phyloP scores from a whole-genome alignment of 1,139 yeast genomes.

The Pneumocystis murina region DNA sequence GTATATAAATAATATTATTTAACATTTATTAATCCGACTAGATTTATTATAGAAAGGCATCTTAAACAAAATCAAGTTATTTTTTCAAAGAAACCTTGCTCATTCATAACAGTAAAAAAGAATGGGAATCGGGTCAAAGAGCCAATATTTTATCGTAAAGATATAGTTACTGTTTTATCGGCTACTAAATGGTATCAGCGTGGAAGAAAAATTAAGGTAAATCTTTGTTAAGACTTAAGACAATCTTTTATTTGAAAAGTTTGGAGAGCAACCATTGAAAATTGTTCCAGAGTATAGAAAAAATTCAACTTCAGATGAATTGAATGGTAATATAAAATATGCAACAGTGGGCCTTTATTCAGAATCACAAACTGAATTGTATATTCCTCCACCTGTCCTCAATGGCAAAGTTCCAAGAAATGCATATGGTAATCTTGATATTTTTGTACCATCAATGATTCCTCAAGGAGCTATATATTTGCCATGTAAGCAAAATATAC shows the following conservation, averaged over 20 bases:
- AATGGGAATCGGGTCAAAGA: slow-evolving; percentile 16
- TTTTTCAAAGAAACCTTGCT: slow-evolving; percentile 50
- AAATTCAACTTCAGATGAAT: slow-evolving; percentile 17
- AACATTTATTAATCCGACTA: not conserved
- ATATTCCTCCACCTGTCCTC: slow-evolving; percentile 46
- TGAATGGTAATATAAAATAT: slow-evolving; percentile 36
- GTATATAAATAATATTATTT: slow-evolving; percentile 33
- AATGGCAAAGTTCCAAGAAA: slow-evolving; percentile 61
- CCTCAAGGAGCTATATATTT: slow-evolving; percentile 68
- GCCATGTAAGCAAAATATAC: slow-evolving; percentile 26
- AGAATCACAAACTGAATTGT: slow-evolving; percentile 59
- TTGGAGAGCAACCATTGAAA: slow-evolving; percentile 56
- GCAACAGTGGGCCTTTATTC: slow-evolving; percentile 48
- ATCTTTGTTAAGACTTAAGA: not conserved
- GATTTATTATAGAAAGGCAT: slow-evolving; percentile 43
- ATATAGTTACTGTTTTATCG: slow-evolving; percentile 49
- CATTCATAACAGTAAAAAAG: slow-evolving; percentile 37
- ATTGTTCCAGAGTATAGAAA: slow-evolving; percentile 21
- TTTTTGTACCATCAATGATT: slow-evolving; percentile 62
- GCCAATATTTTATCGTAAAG: slow-evolving; percentile 48
- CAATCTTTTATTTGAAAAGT: slow-evolving; percentile 6
- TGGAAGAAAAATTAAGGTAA: slow-evolving; percentile 52
- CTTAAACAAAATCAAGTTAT: slow-evolving; percentile 57
- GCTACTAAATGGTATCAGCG: slow-evolving; percentile 77
- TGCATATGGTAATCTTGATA: slow-evolving; percentile 68